Conservation (phyloP, 1,139 yeast species). For the Yarrowia galli region DNA sequence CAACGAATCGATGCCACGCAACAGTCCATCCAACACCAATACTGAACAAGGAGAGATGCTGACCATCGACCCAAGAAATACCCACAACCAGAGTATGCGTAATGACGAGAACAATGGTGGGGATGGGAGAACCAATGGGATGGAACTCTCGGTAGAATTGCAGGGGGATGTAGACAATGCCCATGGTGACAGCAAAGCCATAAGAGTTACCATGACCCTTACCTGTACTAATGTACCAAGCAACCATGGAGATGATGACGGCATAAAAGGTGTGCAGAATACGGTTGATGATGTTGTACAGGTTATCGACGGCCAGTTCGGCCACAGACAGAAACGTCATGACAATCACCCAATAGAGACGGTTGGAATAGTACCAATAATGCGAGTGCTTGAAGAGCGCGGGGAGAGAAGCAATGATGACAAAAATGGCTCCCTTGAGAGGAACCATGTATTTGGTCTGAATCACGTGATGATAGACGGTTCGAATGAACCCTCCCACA, state of each 20-base stretch:
- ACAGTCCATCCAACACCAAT: conserved; percentile 50
- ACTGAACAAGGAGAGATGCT: conserved; percentile 40
- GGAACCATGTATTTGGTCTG: conserved; percentile 44
- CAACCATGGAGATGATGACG: conserved; percentile 48
- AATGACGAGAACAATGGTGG: conserved; percentile 48
- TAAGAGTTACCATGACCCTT: conserved; percentile 47
- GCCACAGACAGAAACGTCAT: conserved; percentile 48
- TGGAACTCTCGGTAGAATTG: conserved; percentile 50
- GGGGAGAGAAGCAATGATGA: conserved; percentile 46
- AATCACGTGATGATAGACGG: conserved; percentile 40
- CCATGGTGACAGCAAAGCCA: conserved; percentile 50
- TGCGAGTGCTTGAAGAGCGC: conserved; percentile 47
- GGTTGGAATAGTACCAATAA: conserved; percentile 46
- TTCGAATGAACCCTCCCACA: conserved; percentile 16
- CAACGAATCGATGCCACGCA: conserved; percentile 51
- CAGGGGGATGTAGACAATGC: conserved; percentile 45
- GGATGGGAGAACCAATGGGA: conserved; percentile 44
- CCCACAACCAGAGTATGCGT: conserved; percentile 49
- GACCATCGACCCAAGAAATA: conserved; percentile 48
- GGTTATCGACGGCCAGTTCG: conserved; percentile 50
- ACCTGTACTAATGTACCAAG: conserved; percentile 52
- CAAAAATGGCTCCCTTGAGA: conserved; percentile 46
- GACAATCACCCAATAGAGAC: conserved; percentile 51
- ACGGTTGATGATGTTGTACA: conserved; percentile 47
- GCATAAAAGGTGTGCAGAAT: conserved; percentile 48